A percentile compares a stretch with the other conserved stretches of the same genome.
Conservation (phyloP, 2,329 filamentous ascomycete genomes). For the Diaporthe aspalathi region DNA sequence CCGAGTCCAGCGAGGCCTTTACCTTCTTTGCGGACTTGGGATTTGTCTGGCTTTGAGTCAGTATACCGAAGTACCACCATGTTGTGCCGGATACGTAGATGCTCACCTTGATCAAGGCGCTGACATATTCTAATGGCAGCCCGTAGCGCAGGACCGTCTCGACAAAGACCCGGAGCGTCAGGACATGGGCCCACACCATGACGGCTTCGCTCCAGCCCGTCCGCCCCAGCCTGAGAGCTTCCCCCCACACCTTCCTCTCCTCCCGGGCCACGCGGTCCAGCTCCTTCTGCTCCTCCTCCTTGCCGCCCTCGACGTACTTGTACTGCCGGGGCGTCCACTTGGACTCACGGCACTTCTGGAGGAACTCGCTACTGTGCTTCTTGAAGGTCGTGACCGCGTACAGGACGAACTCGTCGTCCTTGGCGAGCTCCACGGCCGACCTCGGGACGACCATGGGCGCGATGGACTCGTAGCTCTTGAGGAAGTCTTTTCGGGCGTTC, state of each 20-base stretch:
- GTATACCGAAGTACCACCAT: neutral
- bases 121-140: slow-evolving; percentile 88
- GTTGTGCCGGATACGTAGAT: neutral
- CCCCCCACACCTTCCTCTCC: slow-evolving; percentile 91
- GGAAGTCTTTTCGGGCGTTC: slow-evolving; percentile 85
- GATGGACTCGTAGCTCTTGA: slow-evolving; percentile 89
- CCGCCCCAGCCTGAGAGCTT: slow-evolving; percentile 85
- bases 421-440: slow-evolving; percentile 81
- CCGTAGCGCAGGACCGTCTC: slow-evolving; percentile 98
- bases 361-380: slow-evolving; percentile 87
- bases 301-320: slow-evolving; percentile 90
- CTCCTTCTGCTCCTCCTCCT: slow-evolving; percentile 89
- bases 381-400: slow-evolving; percentile 94
- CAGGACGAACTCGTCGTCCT: slow-evolving; percentile 90
- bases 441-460: slow-evolving; percentile 93
- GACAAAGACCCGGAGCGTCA: slow-evolving; percentile 93
- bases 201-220: slow-evolving; percentile 97
- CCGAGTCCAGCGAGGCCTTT: slow-evolving; percentile 80
- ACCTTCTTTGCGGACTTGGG: slow-evolving; percentile 85
- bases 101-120: slow-evolving; percentile 84
- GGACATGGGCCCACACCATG: slow-evolving; percentile 94
- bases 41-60: slow-evolving; percentile 70
- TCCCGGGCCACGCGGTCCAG: slow-evolving; percentile 84
- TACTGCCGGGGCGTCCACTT: slow-evolving; percentile 97
- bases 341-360: slow-evolving; percentile 90